A percentile compares a stretch with the other conserved stretches of the same genome.
These are phyloP conservation scores for Aspergillus transmontanensis DNA, from an alignment of 2,329 filamentous ascomycete species.

Conservation along the genomic window DNA sequence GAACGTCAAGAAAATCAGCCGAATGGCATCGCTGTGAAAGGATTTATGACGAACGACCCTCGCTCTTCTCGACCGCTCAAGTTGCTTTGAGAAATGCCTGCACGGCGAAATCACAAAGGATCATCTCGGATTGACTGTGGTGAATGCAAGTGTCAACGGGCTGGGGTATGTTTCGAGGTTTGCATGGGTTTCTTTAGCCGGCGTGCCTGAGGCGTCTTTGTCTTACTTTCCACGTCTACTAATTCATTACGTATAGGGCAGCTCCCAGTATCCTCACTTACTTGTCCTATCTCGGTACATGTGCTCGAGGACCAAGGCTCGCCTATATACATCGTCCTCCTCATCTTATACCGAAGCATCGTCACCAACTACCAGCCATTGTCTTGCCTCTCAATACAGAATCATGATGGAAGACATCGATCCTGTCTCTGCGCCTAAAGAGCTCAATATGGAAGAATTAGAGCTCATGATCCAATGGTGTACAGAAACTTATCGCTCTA, in stretches of 20 bases:
- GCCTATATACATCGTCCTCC: conserved; percentile 14
- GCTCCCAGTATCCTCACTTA: background rate
- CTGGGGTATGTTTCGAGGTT: conserved; percentile 23
- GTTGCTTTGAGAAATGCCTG: conserved; percentile 18
- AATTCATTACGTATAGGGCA: background rate
- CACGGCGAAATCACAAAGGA: conserved; percentile 17
- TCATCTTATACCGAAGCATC: conserved; percentile 12
- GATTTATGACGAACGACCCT: background rate
- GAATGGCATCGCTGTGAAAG: background rate
- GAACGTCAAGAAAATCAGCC: background rate
- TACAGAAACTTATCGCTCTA: conserved; percentile 35
- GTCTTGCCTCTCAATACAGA: conserved; percentile 10
- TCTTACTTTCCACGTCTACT: background rate
- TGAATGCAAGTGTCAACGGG: conserved; percentile 22
- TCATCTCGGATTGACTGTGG: conserved; percentile 21
- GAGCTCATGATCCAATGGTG: conserved; percentile 42
- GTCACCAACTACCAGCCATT: conserved; percentile 11
- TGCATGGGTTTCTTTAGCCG: background rate
- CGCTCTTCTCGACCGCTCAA: background rate
- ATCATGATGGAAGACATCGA: conserved; percentile 12
- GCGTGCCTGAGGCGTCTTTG: background rate
- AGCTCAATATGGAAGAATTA: conserved; percentile 32
- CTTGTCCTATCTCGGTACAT: background rate
- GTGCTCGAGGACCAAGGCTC: conserved; percentile 10
- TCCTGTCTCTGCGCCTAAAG: conserved; percentile 3